Evolutionary conservation across 768 basidiomycete genomes (phyloP), one percentile per base, ranked within the genome.

Genomic region (Russula earlei): DNA sequence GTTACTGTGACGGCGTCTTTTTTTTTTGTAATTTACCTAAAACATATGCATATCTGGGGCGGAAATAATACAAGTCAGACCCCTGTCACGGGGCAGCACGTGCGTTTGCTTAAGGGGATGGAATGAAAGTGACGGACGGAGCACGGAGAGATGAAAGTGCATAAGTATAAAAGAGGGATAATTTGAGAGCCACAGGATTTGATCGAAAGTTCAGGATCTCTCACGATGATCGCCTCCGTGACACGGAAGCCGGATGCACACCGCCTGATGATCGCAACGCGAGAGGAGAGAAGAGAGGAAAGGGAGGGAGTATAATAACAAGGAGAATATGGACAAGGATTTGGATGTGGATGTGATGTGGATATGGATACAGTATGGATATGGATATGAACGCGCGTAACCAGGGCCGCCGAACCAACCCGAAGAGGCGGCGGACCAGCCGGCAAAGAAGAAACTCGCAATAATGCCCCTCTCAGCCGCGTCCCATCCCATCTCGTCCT

Each of bases 151-250:
- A n/a, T n/a, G n/a, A n/a, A n/a, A n/a, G n/a, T 11, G 11, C 27
- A 46, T 54, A 40, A 31, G 52, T 54, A 46, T 41, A 38, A 41
- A 54, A 54, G 53, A 41, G 37, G 53, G 45, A 47, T 54, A 54
- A 54, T 33, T 54, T 31, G 29, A 33, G 27, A 37, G 20, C 8
- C 6, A 20, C 47, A 37, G 48, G 36, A 49, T 46, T 52, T 54
- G 53, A 54, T 54, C 53, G 38, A 54, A 54, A 24, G 47, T 31
- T n/a, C 19, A n/a, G 19, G 11, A 47, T 33, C 20, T 24, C 38
- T 37, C 38, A 54, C 15, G 38, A 24, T 3, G 15, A 2, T 25
- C 9, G 25, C 25, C 22, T 24, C 15, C 24, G 24, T 15, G 14
- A 22, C 22, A 24, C n/a, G n/a, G n/a, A n/a, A n/a, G n/a, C 14